Evolutionary conservation across 768 basidiomycete genomes (phyloP).

Genomic region (Chalciporus pseudorubinellus): DNA sequence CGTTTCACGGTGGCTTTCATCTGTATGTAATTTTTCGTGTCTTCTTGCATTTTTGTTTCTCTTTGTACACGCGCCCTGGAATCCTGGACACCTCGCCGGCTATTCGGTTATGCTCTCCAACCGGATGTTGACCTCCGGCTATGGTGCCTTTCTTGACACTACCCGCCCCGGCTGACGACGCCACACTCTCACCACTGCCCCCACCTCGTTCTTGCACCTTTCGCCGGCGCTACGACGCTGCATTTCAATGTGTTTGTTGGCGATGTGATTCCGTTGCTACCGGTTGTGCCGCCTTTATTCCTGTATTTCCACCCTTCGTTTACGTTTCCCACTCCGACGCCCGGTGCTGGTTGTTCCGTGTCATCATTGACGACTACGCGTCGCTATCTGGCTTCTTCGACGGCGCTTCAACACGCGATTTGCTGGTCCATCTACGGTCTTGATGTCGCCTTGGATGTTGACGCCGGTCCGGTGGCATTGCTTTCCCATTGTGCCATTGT

Average conservation of each 20-base stretch:
- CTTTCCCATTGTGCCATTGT: conserved; percentile 5
- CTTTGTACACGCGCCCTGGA: background rate
- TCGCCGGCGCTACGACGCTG: conserved; percentile 4
- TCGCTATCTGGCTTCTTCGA: background rate
- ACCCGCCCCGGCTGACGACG: conserved; percentile 1
- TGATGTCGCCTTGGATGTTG: conserved; percentile 1
- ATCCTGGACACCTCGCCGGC: background rate
- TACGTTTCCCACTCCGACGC: background rate
- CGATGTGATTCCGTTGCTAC: conserved; percentile 2
- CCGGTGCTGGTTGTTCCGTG: background rate
- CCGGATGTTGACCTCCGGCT: conserved; percentile 8
- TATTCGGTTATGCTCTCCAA: conserved; percentile 8
- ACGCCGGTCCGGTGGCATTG: conserved; percentile 17
- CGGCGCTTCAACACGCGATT: background rate
- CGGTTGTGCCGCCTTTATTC: conserved; percentile 1
- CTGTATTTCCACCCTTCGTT: background rate
- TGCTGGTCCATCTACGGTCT: conserved; percentile 3
- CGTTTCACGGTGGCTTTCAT: background rate
- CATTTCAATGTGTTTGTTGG: conserved; percentile 13
- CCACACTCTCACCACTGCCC: background rate
- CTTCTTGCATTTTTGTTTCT: background rate
- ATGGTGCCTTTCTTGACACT: conserved; percentile 6
- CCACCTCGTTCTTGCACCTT: background rate
- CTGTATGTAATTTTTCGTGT: background rate
- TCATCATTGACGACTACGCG: background rate